Evolutionary conservation across 345 rosid species (phyloP).

Genomic region (Reutealis trisperma): DNA sequence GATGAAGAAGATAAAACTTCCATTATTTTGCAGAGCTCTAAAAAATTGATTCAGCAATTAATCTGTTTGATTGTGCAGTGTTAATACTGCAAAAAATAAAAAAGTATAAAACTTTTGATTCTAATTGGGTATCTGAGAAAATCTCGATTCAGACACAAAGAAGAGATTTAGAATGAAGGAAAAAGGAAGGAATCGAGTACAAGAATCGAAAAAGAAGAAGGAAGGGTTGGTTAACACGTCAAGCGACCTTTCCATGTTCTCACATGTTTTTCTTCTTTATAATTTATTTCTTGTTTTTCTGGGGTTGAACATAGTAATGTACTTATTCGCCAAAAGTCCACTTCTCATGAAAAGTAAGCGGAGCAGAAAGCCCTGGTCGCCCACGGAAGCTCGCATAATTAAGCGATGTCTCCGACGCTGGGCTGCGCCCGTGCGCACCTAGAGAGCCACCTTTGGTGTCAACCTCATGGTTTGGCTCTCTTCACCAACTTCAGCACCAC

Average conservation of each 20-base stretch:
- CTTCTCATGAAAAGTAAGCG: neutral
- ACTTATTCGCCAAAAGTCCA: neutral
- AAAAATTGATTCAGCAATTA: neutral
- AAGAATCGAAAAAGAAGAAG: neutral
- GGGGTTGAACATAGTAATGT: slow-evolving; percentile 15
- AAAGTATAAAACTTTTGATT: neutral
- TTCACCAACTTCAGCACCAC: slow-evolving; percentile 3
- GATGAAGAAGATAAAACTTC: slow-evolving; percentile 57
- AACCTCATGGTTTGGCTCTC: neutral
- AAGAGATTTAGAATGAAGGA: neutral
- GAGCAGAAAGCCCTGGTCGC: neutral
- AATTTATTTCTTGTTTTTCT: neutral
- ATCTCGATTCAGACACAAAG: slow-evolving; percentile 7
- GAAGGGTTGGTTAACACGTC: slow-evolving; percentile 24
- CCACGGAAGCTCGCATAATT: slow-evolving; percentile 12
- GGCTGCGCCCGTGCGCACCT: neutral
- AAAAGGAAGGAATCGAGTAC: slow-evolving; percentile 19
- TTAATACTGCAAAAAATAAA: too few species aligned
- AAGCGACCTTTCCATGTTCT: slow-evolving; percentile 19
- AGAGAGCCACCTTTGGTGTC: neutral
- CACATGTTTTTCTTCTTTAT: neutral
- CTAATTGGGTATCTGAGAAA: slow-evolving; percentile 10
- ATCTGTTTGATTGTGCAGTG: neutral
- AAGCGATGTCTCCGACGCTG: neutral
- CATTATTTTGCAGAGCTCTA: slow-evolving; percentile 27